Conservation (phyloP, 345 rosid species). For the Eucalyptus microcorys region DNA sequence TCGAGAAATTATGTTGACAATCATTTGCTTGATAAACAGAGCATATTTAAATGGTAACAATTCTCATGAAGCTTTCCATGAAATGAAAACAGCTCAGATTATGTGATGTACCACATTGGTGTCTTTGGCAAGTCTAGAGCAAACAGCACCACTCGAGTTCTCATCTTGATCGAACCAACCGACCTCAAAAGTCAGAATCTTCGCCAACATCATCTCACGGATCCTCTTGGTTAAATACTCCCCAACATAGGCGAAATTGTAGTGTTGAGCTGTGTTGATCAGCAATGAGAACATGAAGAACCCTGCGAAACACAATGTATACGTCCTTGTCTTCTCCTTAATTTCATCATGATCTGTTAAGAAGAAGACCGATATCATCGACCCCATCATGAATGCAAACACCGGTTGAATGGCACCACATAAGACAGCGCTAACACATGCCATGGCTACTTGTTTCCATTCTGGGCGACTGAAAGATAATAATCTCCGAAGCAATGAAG, state of each 20-base stretch:
- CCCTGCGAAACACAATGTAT: background rate
- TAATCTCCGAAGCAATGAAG: slow-evolving; percentile 11
- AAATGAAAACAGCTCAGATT: background rate
- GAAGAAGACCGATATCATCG: background rate
- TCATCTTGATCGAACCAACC: slow-evolving; percentile 26
- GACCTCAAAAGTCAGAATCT: slow-evolving; percentile 18
- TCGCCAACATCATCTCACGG: slow-evolving; percentile 13
- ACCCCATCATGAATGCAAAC: background rate
- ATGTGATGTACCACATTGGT: slow-evolving; percentile 8
- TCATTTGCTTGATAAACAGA: background rate
- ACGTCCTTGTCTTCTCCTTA: background rate
- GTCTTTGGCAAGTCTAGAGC: slow-evolving; percentile 20
- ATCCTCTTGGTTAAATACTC: slow-evolving; percentile 19
- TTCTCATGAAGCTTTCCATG: background rate
- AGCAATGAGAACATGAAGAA: background rate
- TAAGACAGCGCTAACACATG: background rate
- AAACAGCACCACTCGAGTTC: slow-evolving; percentile 15
- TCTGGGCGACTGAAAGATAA: slow-evolving; percentile 7
- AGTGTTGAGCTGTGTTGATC: slow-evolving; percentile 10
- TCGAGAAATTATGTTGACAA: background rate
- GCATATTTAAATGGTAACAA: background rate
- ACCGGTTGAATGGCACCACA: background rate
- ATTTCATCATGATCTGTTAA: background rate
- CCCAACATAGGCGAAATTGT: slow-evolving; percentile 20
- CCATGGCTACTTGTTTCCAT: slow-evolving; percentile 7